Percentiles rank a stretch among this genome's conserved stretches.
phyloP scores from a whole-genome alignment of 2,329 filamentous ascomycete species.

The Fusarium sp. region DNA sequence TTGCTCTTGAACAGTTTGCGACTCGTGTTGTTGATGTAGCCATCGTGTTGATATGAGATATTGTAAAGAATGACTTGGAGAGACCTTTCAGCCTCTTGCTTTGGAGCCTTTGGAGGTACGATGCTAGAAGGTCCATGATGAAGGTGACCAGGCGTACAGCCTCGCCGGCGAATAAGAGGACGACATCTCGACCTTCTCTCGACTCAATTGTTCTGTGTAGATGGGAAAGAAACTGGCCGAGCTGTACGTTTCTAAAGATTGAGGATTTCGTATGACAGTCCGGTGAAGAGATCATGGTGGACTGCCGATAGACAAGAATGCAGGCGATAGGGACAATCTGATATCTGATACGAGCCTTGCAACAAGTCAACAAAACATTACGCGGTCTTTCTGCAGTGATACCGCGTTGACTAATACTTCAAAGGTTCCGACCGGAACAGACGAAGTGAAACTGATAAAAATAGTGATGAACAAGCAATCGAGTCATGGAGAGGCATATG shows the following conservation, averaged over 20 bases:
- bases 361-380: neutral
- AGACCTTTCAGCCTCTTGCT: neutral
- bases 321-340: neutral
- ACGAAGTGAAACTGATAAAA: neutral
- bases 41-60: neutral
- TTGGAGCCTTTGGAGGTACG: neutral
- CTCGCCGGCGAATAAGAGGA: neutral
- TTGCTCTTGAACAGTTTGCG: neutral
- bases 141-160: neutral
- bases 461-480: neutral
- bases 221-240: neutral
- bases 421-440: neutral
- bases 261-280: neutral
- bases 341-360: neutral
- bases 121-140: neutral
- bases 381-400: neutral
- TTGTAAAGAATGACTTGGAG: neutral
- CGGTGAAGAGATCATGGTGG: neutral
- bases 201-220: neutral
- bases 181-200: neutral
- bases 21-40: neutral
- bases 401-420: neutral
- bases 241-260: accelerated
- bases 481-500: neutral
- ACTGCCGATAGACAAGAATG: accelerated